Evolutionary conservation across 2,329 filamentous ascomycete genomes (phyloP), one percentile per base, ranked within the genome.

Genomic region (Paramyrothecium sp.): DNA sequence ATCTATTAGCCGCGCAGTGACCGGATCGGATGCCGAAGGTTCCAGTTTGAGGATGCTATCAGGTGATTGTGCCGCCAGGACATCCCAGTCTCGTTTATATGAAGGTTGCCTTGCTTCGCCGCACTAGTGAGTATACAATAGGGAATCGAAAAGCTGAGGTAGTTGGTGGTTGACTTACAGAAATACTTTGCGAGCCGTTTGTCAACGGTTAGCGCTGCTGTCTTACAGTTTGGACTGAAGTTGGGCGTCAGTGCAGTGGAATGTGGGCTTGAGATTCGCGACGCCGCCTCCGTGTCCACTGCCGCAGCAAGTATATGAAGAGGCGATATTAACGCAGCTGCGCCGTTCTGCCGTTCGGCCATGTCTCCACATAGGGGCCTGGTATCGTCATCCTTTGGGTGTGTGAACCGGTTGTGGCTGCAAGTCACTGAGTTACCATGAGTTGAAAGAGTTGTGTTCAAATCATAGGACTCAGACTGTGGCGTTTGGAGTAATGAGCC

Each of bases 271-370:
- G 13, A 12, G 13, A 4, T 44, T 7, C n/a, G 38, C 13, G 13
- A 44, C 5, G 26, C 26, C 4, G 26, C 26, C 26, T 30, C 38
- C 13, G 38, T 17, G 5, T 44, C 38, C 13, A 65, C 52, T 49
- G 63, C 63, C 3, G 62, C 61, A 3, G 64, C 58, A 56, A 65
- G 58, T 41, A 67, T 65, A 33, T 65, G 56, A 11, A 67, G 57
- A 17, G 63, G 61, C 19, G 63, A 66, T 13, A 54, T 49, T 7
- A 47, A 30, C 26, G 26, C 26, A 10, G 26, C 10, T 10, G 26
- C 26, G 10, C 26, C 26, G 10, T 30, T 30, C 10, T 10, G 26
- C 26, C 10, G 26, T 30, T 30, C 26, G 26, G 26, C 26, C 26
- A 30, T 30, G 26, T 30, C 26, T 10, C 26, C 26, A 10, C 26